Base-by-base conservation (phyloP, 2,329 filamentous ascomycete species). In the Arthroderma sp. region DNA sequence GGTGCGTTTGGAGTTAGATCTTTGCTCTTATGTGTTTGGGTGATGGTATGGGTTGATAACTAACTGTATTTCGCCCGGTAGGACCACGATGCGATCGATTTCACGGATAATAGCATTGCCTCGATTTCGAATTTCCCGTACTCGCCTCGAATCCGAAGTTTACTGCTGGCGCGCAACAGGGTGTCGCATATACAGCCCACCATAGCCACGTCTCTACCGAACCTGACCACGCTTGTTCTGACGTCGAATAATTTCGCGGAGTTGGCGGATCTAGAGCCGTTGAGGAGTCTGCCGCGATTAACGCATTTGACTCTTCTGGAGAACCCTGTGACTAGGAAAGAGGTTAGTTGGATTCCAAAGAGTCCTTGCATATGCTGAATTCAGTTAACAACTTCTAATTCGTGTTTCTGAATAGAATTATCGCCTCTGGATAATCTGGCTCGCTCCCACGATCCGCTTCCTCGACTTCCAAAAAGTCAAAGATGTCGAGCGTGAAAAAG, bases 81-180 rank as follows among this genome's bases (percentile, higher is more conserved):
- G 85, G 85, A 88, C 57, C 87, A 93, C 75, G 91, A 96, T 71
- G 81, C 85, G 53, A 93, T 98, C 73, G 91, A 98, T 70, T 81
- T 98, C 58, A 96, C 91, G 65, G 91, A 98, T 73, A 98, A 98
- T 66, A 88, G 95, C 66, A 89, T 98, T 59, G 79, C 85, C 55
- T 73, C 82, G 41, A 77, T 98, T 51, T 82, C 81, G 53, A 95
- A 95, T 69, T 94, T 98, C 63, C 91, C 91, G 3, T 78, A 94
- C 42, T 89, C 84, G 45, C 88, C 86, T 38, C 83, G 91, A 54
- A 73, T 96, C 57, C 83, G 79, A 55, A 94, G 86, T 15, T 77
- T 98, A 36, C 79, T 98, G 40, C 77, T 94, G 44, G 87, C 87
- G 44, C 81, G 87, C 52, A 98, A 98, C 68, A 82, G 91, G 55